A percentile compares a stretch with the other conserved stretches of the same genome.
phyloP scores from a whole-genome alignment of 257 asterid species.

The Solanum peruvianum region DNA sequence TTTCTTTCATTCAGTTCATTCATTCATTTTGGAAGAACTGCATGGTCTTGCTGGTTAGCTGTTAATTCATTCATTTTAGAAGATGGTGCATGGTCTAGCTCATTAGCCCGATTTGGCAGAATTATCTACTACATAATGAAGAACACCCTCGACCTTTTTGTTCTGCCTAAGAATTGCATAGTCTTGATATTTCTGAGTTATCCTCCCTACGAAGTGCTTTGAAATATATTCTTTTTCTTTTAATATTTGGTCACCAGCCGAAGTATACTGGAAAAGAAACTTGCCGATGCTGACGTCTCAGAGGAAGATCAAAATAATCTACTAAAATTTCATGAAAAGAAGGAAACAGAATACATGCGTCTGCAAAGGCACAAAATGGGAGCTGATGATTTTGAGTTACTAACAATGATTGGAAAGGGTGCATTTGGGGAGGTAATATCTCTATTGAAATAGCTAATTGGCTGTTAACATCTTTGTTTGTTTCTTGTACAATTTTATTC shows the following conservation, averaged over 20 bases:
- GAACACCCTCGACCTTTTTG: background rate
- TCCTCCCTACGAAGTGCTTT: background rate
- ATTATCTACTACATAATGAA: background rate
- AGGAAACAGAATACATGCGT: conserved; percentile 99
- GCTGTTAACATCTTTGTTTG: background rate
- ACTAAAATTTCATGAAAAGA: conserved; percentile 77
- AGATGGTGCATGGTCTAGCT: background rate
- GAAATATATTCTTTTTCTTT: background rate
- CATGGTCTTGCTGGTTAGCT: background rate
- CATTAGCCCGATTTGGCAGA: background rate
- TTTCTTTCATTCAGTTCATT: background rate
- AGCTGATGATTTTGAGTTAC: conserved; percentile 80
- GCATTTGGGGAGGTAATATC: conserved; percentile 92
- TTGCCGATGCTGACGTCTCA: conserved; percentile 98
- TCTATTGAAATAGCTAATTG: background rate
- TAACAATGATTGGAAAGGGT: conserved; percentile 97
- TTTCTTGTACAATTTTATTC: background rate
- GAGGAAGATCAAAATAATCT: conserved; percentile 94
- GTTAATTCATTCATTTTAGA: background rate
- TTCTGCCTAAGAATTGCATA: background rate
- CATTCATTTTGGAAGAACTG: background rate
- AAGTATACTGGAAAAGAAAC: conserved; percentile 70
- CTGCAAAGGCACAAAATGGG: conserved; percentile 97
- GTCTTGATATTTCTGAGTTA: background rate
- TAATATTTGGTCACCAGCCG: conserved; percentile 44